phyloP scores from a whole-genome alignment of 352 stramenopile species.

The Globisporangium spiculum region DNA sequence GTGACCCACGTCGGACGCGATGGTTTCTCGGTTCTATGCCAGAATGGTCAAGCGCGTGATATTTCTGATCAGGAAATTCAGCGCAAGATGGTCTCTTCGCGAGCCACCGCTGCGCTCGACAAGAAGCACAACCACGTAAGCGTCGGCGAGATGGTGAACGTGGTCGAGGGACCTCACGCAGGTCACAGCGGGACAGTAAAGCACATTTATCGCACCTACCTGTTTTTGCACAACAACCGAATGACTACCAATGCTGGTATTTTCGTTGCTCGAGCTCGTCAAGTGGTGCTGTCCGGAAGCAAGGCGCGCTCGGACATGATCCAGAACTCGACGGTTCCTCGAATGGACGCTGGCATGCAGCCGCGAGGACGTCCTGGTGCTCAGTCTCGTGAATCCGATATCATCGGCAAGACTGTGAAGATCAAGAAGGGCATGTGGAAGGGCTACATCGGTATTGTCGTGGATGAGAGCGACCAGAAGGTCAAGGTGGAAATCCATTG shows the following conservation, averaged over 20 bases:
- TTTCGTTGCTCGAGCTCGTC: slow-evolving; percentile 81
- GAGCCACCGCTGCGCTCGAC: slow-evolving; percentile 78
- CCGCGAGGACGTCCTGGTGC: slow-evolving; percentile 34
- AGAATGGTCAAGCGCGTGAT: slow-evolving; percentile 78
- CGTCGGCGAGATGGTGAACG: slow-evolving; percentile 88
- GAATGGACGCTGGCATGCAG: slow-evolving; percentile 46
- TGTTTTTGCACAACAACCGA: slow-evolving; percentile 90
- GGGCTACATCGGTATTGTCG: slow-evolving; percentile 91
- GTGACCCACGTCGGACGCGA: slow-evolving; percentile 90
- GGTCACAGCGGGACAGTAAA: slow-evolving; percentile 89
- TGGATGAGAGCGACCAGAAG: slow-evolving; percentile 87
- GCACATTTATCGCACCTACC: slow-evolving; percentile 87
- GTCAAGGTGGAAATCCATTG: slow-evolving; percentile 92
- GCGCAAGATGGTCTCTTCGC: slow-evolving; percentile 82
- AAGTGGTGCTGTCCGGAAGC: slow-evolving; percentile 81
- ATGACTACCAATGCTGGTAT: slow-evolving; percentile 88
- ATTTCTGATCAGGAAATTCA: slow-evolving; percentile 90
- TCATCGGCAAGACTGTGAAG: slow-evolving; percentile 89
- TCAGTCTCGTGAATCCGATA: slow-evolving; percentile 59
- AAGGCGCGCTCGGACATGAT: slow-evolving; percentile 87
- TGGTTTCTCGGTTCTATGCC: slow-evolving; percentile 83
- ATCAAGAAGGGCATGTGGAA: slow-evolving; percentile 91
- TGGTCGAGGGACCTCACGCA: slow-evolving; percentile 78
- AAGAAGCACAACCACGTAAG: slow-evolving; percentile 90
- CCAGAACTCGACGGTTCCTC: slow-evolving; percentile 74